A percentile compares a stretch with the other conserved stretches of the same genome.
Evolutionary conservation across 2,329 filamentous ascomycete species (phyloP).

Genomic region (Diatrype stigma): DNA sequence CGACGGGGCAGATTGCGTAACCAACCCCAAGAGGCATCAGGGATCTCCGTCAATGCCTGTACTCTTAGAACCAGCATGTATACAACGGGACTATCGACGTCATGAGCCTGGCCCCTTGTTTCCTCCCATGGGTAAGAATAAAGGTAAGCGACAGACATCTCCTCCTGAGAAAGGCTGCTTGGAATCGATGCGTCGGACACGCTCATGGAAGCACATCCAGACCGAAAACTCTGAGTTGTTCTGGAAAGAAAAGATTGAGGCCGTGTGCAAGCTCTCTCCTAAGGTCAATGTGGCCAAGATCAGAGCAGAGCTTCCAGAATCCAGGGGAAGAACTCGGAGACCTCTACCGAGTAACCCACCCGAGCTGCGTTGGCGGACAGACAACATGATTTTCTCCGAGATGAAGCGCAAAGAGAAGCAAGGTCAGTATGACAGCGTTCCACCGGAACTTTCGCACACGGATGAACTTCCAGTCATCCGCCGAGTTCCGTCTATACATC

Average conservation of each 20-base stretch:
- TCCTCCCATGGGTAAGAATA: not conserved
- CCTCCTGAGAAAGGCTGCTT: not conserved
- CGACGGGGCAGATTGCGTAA: not conserved
- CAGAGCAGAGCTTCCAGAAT: not conserved
- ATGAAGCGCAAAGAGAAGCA: not conserved
- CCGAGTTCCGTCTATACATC: not conserved
- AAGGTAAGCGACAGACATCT: not conserved
- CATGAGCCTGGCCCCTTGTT: not conserved
- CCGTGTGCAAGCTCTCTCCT: not conserved
- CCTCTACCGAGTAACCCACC: not conserved
- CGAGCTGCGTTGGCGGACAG: not conserved
- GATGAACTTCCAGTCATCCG: not conserved
- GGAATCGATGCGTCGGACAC: not conserved
- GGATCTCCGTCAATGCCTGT: not conserved
- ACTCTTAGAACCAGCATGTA: not conserved
- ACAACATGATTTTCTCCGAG: not conserved
- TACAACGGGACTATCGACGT: not conserved
- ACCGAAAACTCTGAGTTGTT: not conserved
- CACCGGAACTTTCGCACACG: not conserved
- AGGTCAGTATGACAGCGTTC: not conserved
- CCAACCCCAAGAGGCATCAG: not conserved
- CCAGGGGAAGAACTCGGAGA: not conserved
- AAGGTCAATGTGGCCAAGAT: not conserved
- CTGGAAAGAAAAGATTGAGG: not conserved
- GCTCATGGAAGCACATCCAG: not conserved